phyloP scores from a whole-genome alignment of 805 yeast genomes.

The Candida peoriensis region DNA sequence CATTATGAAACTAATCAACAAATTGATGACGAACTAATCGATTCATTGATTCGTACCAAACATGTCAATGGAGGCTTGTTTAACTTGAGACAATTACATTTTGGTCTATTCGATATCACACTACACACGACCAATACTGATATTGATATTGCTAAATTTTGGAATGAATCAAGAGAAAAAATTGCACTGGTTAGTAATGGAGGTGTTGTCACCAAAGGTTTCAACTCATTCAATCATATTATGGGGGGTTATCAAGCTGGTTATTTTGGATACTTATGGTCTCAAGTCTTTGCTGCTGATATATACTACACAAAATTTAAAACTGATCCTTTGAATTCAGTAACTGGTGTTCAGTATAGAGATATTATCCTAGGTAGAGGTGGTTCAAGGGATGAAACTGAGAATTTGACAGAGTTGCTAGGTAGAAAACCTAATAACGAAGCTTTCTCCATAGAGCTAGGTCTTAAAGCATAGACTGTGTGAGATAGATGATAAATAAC shows the following conservation, averaged over 20 bases:
- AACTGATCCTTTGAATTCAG: constrained; percentile 58
- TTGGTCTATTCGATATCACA: constrained; percentile 71
- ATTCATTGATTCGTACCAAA: constrained; percentile 56
- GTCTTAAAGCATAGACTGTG: constrained; percentile 34
- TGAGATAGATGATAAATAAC: no score
- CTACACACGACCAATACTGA: constrained; percentile 48
- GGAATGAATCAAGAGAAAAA: constrained; percentile 67
- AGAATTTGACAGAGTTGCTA: constrained; percentile 55
- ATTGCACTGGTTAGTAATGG: constrained; percentile 55
- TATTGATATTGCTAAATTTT: constrained; percentile 45
- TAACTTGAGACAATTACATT: constrained; percentile 71
- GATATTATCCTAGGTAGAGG: constrained; percentile 67
- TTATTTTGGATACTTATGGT: constrained; percentile 83
- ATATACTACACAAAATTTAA: constrained; percentile 70
- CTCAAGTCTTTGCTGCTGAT: constrained; percentile 81
- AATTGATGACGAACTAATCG: constrained; percentile 52
- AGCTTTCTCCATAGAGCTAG: constrained; percentile 69
- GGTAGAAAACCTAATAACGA: constrained; percentile 73
- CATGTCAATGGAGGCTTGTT: constrained; percentile 73
- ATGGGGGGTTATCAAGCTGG: constrained; percentile 82
- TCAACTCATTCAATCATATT: constrained; percentile 71
- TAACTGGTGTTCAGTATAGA: constrained; percentile 62
- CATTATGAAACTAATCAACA: constrained; percentile 59
- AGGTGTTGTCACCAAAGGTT: constrained; percentile 55
- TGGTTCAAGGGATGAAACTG: constrained; percentile 67